A percentile compares a stretch with the other conserved stretches of the same genome.
These are phyloP conservation scores for Hypoxylon sp. DNA, from an alignment of 2,329 filamentous ascomycete genomes.

Conservation along the genomic window DNA sequence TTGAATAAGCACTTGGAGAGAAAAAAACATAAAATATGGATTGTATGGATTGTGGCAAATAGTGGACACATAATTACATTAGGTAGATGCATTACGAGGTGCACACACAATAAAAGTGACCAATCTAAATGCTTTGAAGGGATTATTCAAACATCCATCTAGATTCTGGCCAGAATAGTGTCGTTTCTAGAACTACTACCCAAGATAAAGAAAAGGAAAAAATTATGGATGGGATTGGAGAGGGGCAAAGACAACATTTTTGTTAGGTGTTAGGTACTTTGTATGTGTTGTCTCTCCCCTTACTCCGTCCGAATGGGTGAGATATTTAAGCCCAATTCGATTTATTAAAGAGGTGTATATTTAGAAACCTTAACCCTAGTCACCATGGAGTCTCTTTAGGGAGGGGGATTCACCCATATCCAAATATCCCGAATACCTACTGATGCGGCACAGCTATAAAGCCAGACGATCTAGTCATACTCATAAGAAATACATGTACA, in stretches of 20 bases:
- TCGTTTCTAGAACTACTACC: conserved; percentile 6
- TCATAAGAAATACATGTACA: background rate
- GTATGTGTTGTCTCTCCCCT: conserved; percentile 1
- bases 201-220: background rate
- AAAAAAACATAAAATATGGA: conserved; percentile 10
- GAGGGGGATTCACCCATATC: conserved; percentile 15
- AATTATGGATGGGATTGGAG: conserved; percentile 6
- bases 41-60: conserved; percentile 24
- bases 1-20: conserved; percentile 4
- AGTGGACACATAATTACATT: conserved; percentile 13
- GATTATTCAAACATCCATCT: background rate
- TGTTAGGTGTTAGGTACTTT: background rate
- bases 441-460: conserved; percentile 14
- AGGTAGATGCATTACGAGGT: conserved; percentile 15
- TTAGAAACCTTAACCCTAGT: conserved; percentile 9
- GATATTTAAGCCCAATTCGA: conserved; percentile 18
- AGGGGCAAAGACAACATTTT: conserved; percentile 3
- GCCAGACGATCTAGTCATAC: conserved; percentile 3
- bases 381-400: conserved; percentile 19
- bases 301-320: conserved; percentile 1
- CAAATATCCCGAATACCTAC: conserved; percentile 16
- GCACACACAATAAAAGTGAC: background rate
- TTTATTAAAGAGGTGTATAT: conserved; percentile 11
- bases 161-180: background rate
- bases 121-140: conserved; percentile 4